A percentile compares a stretch with the other conserved stretches of the same genome.
Evolutionary conservation across 129 eudicot species (phyloP).

Genomic region (Sambucus nigra): DNA sequence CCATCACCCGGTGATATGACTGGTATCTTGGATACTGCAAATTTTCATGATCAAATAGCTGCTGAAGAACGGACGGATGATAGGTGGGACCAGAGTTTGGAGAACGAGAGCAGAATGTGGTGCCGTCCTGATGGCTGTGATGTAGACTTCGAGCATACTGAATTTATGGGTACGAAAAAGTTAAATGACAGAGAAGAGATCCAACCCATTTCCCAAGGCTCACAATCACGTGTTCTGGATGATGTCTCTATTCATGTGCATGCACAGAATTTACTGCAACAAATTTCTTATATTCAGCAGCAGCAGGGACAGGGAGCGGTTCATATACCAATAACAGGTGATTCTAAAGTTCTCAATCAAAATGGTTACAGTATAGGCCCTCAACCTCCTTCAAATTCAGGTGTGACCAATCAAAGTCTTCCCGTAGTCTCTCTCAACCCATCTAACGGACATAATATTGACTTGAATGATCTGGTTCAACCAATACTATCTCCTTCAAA

Average conservation of each 20-base stretch:
- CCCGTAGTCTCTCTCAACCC: slow-evolving; percentile 4
- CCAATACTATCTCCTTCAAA: slow-evolving; percentile 7
- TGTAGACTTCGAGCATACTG: neutral
- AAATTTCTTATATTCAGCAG: slow-evolving; percentile 12
- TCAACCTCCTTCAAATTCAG: slow-evolving; percentile 17
- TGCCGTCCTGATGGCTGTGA: slow-evolving; percentile 6
- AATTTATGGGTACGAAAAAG: slow-evolving; percentile 8
- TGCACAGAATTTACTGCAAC: slow-evolving; percentile 10
- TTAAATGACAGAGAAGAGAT: slow-evolving; percentile 18
- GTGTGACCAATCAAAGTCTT: slow-evolving; percentile 11
- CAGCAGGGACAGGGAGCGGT: slow-evolving; percentile 5
- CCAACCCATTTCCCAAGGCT: slow-evolving; percentile 7
- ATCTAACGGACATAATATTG: slow-evolving; percentile 16
- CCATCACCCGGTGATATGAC: slow-evolving; percentile 28
- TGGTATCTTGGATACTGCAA: neutral
- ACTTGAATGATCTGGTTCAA: slow-evolving; percentile 26
- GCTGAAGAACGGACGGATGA: neutral
- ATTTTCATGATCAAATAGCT: neutral
- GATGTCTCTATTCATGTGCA: slow-evolving; percentile 1
- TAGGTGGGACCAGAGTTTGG: neutral
- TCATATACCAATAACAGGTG: slow-evolving; percentile 1
- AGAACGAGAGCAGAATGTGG: slow-evolving; percentile 4
- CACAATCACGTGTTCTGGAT: slow-evolving; percentile 7
- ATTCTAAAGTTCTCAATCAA: slow-evolving; percentile 10
- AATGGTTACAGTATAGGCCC: slow-evolving; percentile 8